Percentiles rank a stretch among this genome's conserved stretches.
phyloP scores from a whole-genome alignment of 805 yeast genomes.

The Metschnikowia arizonensis region DNA sequence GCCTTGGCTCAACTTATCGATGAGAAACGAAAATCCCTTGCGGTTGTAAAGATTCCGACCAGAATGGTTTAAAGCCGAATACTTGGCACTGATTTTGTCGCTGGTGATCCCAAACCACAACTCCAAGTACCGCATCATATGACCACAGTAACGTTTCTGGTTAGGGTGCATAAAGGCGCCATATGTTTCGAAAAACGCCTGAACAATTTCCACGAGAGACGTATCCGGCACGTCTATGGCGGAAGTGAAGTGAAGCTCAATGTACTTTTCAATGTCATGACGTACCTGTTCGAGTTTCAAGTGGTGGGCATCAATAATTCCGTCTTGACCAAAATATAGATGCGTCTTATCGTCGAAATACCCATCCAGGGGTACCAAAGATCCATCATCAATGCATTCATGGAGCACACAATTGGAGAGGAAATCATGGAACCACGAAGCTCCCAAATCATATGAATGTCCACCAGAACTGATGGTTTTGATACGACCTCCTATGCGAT shows the following conservation, averaged over 20 bases:
- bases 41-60: slow-evolving; percentile 75
- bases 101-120: slow-evolving; percentile 79
- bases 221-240: slow-evolving; percentile 47
- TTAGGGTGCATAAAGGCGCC: slow-evolving; percentile 45
- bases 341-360: slow-evolving; percentile 47
- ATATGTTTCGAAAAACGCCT: slow-evolving; percentile 44
- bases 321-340: slow-evolving; percentile 28
- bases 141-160: slow-evolving; percentile 51
- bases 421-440: slow-evolving; percentile 89
- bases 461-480: slow-evolving; percentile 19
- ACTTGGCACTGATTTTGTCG: slow-evolving; percentile 63
- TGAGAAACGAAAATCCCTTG: slow-evolving; percentile 53
- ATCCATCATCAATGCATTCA: slow-evolving; percentile 33
- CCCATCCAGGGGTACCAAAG: slow-evolving; percentile 24
- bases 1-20: slow-evolving; percentile 36
- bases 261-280: slow-evolving; percentile 55
- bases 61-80: slow-evolving; percentile 61
- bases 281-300: slow-evolving; percentile 33
- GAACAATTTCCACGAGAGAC: slow-evolving; percentile 47
- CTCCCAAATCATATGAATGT: slow-evolving; percentile 69
- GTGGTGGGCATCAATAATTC: slow-evolving; percentile 28
- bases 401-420: slow-evolving; percentile 61
- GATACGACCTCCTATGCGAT: slow-evolving; percentile 24
- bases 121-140: slow-evolving; percentile 56
- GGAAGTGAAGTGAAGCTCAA: slow-evolving; percentile 54